Percentiles rank a stretch among this genome's conserved stretches.
Evolutionary conservation across 768 basidiomycete genomes (phyloP).

Genomic region (Lactarius indigo): DNA sequence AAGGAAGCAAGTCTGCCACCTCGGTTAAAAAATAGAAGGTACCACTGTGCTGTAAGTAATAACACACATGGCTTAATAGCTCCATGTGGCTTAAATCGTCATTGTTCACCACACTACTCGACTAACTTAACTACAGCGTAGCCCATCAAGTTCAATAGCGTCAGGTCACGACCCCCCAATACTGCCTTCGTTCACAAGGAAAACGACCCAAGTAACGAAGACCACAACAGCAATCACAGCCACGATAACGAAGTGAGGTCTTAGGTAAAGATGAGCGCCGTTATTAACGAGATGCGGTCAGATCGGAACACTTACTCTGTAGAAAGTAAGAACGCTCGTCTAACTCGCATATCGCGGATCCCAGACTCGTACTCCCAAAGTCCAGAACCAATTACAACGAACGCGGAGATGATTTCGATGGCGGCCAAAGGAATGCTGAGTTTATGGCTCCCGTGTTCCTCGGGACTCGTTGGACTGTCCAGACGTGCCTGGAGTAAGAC

Average conservation of each 20-base stretch:
- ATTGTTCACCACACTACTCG: too few relatives aligned
- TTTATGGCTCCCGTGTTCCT: constrained; percentile 28
- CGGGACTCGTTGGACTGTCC: constrained; percentile 25
- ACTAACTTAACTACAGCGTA: background rate
- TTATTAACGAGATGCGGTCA: constrained; percentile 2
- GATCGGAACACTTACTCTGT: constrained; percentile 45
- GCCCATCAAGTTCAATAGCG: background rate
- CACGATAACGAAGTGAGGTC: constrained; percentile 32
- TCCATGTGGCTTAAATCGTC: background rate
- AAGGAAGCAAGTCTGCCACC: background rate
- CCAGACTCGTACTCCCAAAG: constrained; percentile 64
- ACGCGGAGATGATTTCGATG: constrained; percentile 50
- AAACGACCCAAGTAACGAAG: constrained; percentile 8
- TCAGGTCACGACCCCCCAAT: constrained; percentile 7
- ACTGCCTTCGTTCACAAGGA: constrained; percentile 6
- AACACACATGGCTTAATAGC: background rate
- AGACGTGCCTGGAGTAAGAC: constrained; percentile 54
- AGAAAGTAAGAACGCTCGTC: constrained; percentile 57
- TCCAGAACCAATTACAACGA: constrained; percentile 54
- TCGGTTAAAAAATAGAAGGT: background rate
- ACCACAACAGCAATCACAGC: constrained; percentile 19
- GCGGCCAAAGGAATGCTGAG: constrained; percentile 48
- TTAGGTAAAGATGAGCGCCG: constrained; percentile 15
- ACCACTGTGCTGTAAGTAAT: background rate
- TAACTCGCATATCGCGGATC: constrained; percentile 50